phyloP scores from a whole-genome alignment of 148 eudicot genomes.

The Diospyros lotus region DNA sequence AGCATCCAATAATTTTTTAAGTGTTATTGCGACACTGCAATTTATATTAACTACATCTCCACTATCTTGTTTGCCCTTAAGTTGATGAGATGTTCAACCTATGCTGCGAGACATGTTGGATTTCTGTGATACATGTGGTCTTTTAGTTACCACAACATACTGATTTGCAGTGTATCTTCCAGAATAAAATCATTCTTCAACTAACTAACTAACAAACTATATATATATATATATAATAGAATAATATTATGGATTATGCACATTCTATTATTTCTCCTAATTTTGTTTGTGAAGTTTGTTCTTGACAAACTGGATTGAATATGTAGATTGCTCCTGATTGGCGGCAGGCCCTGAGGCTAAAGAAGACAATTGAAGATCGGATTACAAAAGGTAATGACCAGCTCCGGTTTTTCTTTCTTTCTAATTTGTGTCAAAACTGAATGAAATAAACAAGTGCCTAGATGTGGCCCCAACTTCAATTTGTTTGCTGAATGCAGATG shows the following conservation, averaged over 20 bases:
- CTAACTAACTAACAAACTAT: too few species aligned
- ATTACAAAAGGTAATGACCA: slow-evolving; percentile 28
- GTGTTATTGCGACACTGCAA: too few species aligned
- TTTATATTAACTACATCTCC: background rate
- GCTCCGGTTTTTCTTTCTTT: background rate
- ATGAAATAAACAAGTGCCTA: background rate
- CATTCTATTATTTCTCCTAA: background rate
- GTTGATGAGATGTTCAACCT: background rate
- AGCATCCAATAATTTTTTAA: background rate
- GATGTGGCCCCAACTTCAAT: background rate
- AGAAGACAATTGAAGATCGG: slow-evolving; percentile 34
- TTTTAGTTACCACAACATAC: slow-evolving; percentile 2
- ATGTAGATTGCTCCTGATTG: slow-evolving; percentile 43
- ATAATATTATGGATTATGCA: background rate
- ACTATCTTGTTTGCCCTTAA: background rate
- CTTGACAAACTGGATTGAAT: background rate
- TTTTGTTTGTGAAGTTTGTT: background rate
- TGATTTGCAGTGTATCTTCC: background rate
- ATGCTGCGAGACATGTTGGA: background rate
- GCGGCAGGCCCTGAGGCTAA: slow-evolving; percentile 34
- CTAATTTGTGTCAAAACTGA: background rate
- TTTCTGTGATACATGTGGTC: background rate
- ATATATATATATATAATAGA: too few species aligned
- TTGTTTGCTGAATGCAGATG: slow-evolving; percentile 20
- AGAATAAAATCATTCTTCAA: too few species aligned